A percentile compares a stretch with the other conserved stretches of the same genome.
These are phyloP conservation scores for Apiotrichum mycotoxinovorans DNA, from an alignment of 1,284 basidiomycete species.

Conservation along the genomic window DNA sequence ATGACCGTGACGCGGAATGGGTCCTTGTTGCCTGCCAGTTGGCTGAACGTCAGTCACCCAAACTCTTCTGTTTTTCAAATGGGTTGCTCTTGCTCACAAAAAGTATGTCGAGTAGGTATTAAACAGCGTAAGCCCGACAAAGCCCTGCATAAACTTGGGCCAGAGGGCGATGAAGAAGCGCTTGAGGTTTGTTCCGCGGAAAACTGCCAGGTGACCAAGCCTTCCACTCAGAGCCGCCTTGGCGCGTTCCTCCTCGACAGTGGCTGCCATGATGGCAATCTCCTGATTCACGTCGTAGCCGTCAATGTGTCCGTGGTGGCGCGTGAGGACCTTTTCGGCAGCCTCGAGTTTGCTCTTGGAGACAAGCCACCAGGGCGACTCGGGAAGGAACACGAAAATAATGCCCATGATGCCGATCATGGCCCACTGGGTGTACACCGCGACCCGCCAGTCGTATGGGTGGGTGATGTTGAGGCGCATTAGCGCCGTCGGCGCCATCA, in stretches of 20 bases:
- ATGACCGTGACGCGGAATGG: slow-evolving; percentile 37
- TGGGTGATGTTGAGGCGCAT: slow-evolving; percentile 12
- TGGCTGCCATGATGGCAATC: slow-evolving; percentile 25
- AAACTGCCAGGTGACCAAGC: slow-evolving; percentile 20
- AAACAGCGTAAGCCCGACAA: slow-evolving; percentile 25
- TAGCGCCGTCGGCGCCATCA: slow-evolving; percentile 21
- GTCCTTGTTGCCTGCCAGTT: slow-evolving; percentile 31
- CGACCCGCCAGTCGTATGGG: slow-evolving; percentile 17
- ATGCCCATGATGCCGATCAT: slow-evolving; percentile 29
- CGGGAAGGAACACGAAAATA: slow-evolving; percentile 34
- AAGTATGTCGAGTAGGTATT: slow-evolving; percentile 29
- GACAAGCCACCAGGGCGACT: slow-evolving; percentile 36
- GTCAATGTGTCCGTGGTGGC: slow-evolving; percentile 14
- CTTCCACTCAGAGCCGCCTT: slow-evolving; percentile 11
- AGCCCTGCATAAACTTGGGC: slow-evolving; percentile 32
- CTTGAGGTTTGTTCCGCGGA: slow-evolving; percentile 28
- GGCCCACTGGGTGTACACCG: slow-evolving; percentile 32
- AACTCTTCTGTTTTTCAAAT: slow-evolving; percentile 7
- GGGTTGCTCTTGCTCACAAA: slow-evolving; percentile 5
- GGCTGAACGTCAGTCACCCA: slow-evolving; percentile 3
- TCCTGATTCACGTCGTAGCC: slow-evolving; percentile 24
- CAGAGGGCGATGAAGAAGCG: slow-evolving; percentile 31
- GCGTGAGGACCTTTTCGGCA: slow-evolving; percentile 20
- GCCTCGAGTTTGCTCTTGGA: slow-evolving; percentile 22
- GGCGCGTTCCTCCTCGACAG: slow-evolving; percentile 24